A percentile compares a stretch with the other conserved stretches of the same genome.
Conservation (phyloP, 2,329 filamentous ascomycete species). For the Monilinia fructigena region DNA sequence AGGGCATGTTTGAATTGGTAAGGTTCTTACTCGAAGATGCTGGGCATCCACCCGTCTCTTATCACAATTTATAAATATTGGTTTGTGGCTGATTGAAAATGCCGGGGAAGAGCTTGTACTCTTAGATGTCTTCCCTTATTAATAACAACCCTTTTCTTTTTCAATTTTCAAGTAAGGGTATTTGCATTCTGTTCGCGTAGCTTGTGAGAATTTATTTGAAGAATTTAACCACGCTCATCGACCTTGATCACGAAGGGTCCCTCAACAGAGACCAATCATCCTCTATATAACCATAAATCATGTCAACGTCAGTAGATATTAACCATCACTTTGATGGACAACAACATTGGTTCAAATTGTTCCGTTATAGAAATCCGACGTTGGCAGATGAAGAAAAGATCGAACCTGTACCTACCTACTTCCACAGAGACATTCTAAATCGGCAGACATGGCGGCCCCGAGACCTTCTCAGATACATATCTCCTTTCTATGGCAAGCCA, state of each 20-base stretch:
- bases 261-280: neutral
- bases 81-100: neutral
- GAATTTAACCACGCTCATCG: neutral
- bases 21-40: constrained; percentile 1
- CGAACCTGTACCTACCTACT: constrained; percentile 16
- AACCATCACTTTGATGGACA: constrained; percentile 22
- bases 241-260: neutral
- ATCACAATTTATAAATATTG: neutral
- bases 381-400: constrained; percentile 20
- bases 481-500: constrained; percentile 23
- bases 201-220: neutral
- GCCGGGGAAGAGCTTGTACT: neutral
- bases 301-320: constrained; percentile 18
- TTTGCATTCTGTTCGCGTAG: neutral
- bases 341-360: constrained; percentile 19
- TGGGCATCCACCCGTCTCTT: constrained; percentile 7
- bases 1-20: neutral
- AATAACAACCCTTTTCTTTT: neutral
- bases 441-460: constrained; percentile 23
- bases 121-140: constrained; percentile 3
- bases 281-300: neutral
- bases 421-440: constrained; percentile 20
- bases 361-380: constrained; percentile 19
- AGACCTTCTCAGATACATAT: constrained; percentile 24
- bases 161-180: neutral